Base-by-base conservation (phyloP, 1,139 yeast species). In the Geotrichum europaeum region DNA sequence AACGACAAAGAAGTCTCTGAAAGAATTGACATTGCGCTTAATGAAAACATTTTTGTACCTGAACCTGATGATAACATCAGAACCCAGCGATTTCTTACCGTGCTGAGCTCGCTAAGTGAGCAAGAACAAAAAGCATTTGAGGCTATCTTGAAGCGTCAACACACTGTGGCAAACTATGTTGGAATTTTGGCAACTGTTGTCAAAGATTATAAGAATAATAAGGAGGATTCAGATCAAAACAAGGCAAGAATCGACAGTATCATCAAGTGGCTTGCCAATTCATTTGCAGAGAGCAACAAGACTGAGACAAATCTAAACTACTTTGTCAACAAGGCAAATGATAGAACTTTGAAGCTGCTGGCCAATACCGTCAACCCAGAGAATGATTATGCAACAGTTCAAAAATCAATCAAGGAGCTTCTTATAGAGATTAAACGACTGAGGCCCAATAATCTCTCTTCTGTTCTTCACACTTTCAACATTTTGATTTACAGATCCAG, bases 111-210 rank as follows among this genome's bases (percentile, higher is more conserved):
- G 28, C 77, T 91, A 51, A 82, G 85, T 59, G 80, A 80, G 0
- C 85, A 84, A 63, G 82, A 92, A 0, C 78, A 78, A 62, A 78
- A 82, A 51, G 83, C 96, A 0, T 86, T 89, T 66, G 74, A 79
- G 61, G 94, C 96, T 0, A 82, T 88, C 52, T 79, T 83, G 59
- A 82, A 79, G 66, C 79, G 96, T 59, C 96, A 89, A 68, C 79
- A 62, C 7, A 55, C 62, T 20, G 51, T 67, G n/a, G 65, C 66
- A 18, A 61, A 81, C 57, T 87, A 86, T 64, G 73, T 83, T 49
- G 7, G 65, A 57, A 5, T 77, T 75, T 36, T 61, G n/a, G 57
- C 53, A 2, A 32, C 75, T 20, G 51, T 78, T 55, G 60, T 82
- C 5, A 73, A 73, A 9, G 63, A 74, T 4, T 71, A 78, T 13